Conservation (phyloP, 805 yeast species). For the Metschnikowia picachoensis region DNA sequence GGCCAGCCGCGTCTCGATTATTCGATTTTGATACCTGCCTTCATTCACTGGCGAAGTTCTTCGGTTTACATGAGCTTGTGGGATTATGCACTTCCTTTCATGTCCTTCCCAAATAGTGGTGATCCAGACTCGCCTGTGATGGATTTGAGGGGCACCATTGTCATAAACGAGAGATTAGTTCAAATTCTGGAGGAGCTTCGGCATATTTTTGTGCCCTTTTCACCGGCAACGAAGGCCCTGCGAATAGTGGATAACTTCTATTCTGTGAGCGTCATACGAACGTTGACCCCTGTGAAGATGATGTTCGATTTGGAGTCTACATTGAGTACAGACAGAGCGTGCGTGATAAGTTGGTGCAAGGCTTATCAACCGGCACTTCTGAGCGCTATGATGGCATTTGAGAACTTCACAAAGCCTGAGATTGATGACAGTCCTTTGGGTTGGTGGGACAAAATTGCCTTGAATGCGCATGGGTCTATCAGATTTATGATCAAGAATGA, state of each 20-base stretch:
- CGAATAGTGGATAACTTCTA: conserved; percentile 44
- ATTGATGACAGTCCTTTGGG: conserved; percentile 44
- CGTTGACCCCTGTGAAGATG: conserved; percentile 59
- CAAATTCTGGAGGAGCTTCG: conserved; percentile 42
- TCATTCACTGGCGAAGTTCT: conserved; percentile 31
- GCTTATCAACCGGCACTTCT: conserved; percentile 58
- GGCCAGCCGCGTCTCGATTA: conserved; percentile 53
- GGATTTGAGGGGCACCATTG: conserved; percentile 42
- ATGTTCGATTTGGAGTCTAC: conserved; percentile 46
- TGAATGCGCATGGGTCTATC: conserved; percentile 51
- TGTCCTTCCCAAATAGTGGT: conserved; percentile 40
- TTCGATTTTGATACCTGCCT: conserved; percentile 52
- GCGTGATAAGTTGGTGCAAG: conserved; percentile 61
- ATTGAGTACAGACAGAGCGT: conserved; percentile 44
- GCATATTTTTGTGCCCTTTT: conserved; percentile 53
- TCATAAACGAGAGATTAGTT: conserved; percentile 54
- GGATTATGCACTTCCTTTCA: conserved; percentile 43
- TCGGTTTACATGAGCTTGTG: conserved; percentile 17
- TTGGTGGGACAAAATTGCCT: conserved; percentile 53
- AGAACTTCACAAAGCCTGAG: conserved; percentile 43
- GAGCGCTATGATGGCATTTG: conserved; percentile 42
- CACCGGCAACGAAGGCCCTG: conserved; percentile 38
- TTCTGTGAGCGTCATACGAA: conserved; percentile 55
- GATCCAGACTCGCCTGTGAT: conserved; percentile 26
- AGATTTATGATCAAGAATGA: conserved; percentile 47